Base-by-base conservation (phyloP, 495 filamentous ascomycete species). In the Cercophora sp. region DNA sequence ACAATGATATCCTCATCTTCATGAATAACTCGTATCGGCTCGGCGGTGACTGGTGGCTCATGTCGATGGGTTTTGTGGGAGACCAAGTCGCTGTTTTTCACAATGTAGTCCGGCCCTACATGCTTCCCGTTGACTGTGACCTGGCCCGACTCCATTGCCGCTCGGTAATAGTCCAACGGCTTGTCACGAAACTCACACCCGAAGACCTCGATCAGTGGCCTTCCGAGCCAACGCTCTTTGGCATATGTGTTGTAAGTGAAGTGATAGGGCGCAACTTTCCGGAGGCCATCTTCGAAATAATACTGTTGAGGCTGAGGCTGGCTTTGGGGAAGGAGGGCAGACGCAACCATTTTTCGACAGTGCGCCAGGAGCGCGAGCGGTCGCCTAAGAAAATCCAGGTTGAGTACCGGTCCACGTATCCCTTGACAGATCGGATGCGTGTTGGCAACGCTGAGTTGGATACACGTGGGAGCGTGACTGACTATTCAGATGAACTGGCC, bases 1-100 rank as follows among this genome's bases (percentile, higher is more conserved):
- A 96, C 91, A 25, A 97, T 84, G 70, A 97, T 82, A 52, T 88
- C 84, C 13, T 94, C 82, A 59, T 94, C 88, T 69, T 98, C 93
- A 65, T 94, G 85, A 31, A 97, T 81, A 36, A 95, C 82, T 2
- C 81, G 80, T 31, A 97, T 86, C 0, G 87, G 79, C 10, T 85
- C 73, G n/a, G 79, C 82, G 2, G 87, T 88, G 20, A 96, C 86
- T 4, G 93, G 93, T 2, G 93, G 94, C 67, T 98, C 93, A 64
- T 98, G 93, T 29, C 93, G 88, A 66, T 98, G 93, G 48, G 93
- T 79, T 5, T 91, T 97, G 66, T 98, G 93, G 4, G 87, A 90
- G 35, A 98, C 85, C 35, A 95, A 74, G 53, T 96, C 87, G 69
- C 84, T 68, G 70, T 76, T 62, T 62, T 66, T 60, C 36, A 75